Conservation (phyloP, 2,329 filamentous ascomycete species). For the Graphiopsis chlorocephala region DNA sequence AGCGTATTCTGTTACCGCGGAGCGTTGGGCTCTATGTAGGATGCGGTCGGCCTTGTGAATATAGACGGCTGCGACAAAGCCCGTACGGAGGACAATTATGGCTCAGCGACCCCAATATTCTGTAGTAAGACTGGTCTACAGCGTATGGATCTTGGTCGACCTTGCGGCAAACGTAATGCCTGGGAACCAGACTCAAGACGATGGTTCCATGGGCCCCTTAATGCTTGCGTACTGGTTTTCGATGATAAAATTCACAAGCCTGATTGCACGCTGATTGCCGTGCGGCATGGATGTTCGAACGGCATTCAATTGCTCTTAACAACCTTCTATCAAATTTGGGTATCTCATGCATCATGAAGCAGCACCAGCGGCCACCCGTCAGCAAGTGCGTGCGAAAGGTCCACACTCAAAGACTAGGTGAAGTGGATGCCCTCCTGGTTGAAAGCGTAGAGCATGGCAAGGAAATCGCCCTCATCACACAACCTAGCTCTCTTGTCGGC, state of each 20-base stretch:
- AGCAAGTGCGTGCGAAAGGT: neutral
- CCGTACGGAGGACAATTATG: neutral
- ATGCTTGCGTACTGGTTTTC: too few relatives aligned
- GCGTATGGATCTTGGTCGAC: neutral
- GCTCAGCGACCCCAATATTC: too few relatives aligned
- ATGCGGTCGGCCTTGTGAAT: neutral
- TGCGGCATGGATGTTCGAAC: neutral
- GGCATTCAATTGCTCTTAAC: neutral
- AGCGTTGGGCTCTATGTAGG: neutral
- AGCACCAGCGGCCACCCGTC: neutral
- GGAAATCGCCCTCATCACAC: constrained; percentile 90
- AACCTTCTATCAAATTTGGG: neutral
- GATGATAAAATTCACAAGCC: too few relatives aligned
- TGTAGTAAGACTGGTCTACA: neutral
- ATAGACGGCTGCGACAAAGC: neutral
- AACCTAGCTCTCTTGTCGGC: constrained; percentile 78
- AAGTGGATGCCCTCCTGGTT: constrained; percentile 95
- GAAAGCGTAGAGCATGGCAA: constrained; percentile 77
- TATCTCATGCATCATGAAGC: constrained; percentile 4
- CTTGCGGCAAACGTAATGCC: too few relatives aligned
- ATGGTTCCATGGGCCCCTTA: too few relatives aligned
- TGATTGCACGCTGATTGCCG: too few relatives aligned
- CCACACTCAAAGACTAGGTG: constrained; percentile 45
- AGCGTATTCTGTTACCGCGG: neutral
- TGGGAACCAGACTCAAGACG: too few relatives aligned